phyloP scores from a whole-genome alignment of 768 basidiomycete genomes.

The Trametes sanguinea region DNA sequence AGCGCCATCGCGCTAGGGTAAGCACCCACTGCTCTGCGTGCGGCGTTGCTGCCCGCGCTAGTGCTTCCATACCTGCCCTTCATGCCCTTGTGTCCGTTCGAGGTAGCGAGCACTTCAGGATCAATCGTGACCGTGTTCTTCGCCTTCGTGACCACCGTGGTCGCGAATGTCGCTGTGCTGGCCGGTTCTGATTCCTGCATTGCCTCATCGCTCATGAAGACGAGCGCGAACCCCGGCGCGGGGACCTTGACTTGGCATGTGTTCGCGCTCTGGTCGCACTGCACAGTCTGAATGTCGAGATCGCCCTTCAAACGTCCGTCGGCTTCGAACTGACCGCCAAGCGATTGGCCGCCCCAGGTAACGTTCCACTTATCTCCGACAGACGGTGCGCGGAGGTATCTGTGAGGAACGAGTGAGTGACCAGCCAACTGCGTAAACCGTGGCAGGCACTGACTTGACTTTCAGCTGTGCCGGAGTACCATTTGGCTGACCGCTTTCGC shows the following conservation, averaged over 20 bases:
- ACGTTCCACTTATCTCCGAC: slow-evolving; percentile 47
- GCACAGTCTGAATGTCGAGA: slow-evolving; percentile 36
- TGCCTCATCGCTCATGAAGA: slow-evolving; percentile 58
- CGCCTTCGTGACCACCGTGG: slow-evolving; percentile 53
- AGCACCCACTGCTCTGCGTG: slow-evolving; percentile 2
- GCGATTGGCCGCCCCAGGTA: slow-evolving; percentile 47
- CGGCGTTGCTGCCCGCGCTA: slow-evolving; percentile 27
- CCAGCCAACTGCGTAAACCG: too few species aligned
- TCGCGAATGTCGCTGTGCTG: slow-evolving; percentile 53
- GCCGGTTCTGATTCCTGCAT: slow-evolving; percentile 37
- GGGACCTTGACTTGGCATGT: slow-evolving; percentile 61
- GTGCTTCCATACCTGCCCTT: slow-evolving; percentile 24
- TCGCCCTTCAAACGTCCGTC: slow-evolving; percentile 43
- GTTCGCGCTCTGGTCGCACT: slow-evolving; percentile 43
- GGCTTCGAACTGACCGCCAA: slow-evolving; percentile 36
- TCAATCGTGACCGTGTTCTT: slow-evolving; percentile 58
- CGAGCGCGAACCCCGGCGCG: slow-evolving; percentile 74
- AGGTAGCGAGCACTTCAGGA: slow-evolving; percentile 54
- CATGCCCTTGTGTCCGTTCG: slow-evolving; percentile 55
- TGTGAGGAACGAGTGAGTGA: too few species aligned
- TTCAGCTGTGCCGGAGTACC: slow-evolving; percentile 30
- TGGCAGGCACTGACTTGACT: slow-evolving; percentile 31
- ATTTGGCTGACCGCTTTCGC: slow-evolving; percentile 21
- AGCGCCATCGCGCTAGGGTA: slow-evolving; percentile 10
- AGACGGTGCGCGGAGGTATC: slow-evolving; percentile 35